These are phyloP conservation scores for Clavariopsis aquatica DNA, from an alignment of 495 filamentous ascomycete genomes.

Conservation along the genomic window DNA sequence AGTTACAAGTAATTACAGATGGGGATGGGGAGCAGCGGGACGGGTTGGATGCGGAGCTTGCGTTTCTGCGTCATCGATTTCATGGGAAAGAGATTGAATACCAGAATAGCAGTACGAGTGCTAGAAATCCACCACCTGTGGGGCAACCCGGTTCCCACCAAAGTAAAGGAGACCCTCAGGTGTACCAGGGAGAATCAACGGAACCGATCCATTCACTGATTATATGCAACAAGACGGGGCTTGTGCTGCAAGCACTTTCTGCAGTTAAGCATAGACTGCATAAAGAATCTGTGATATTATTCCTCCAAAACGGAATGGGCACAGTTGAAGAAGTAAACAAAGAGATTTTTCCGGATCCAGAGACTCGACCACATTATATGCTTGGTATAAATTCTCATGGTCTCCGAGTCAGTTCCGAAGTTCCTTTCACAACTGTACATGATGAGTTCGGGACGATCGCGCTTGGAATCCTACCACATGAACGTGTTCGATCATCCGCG, in stretches of 20 bases:
- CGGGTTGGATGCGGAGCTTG: slow-evolving; percentile 57
- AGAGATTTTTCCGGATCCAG: slow-evolving; percentile 64
- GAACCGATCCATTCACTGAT: slow-evolving; percentile 74
- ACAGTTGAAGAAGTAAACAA: slow-evolving; percentile 71
- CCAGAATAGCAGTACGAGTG: background rate
- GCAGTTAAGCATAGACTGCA: slow-evolving; percentile 66
- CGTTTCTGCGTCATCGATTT: slow-evolving; percentile 24
- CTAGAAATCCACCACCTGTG: background rate
- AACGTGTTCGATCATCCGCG: slow-evolving; percentile 12
- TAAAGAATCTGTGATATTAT: slow-evolving; percentile 69
- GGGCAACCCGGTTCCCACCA: background rate
- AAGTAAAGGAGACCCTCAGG: background rate
- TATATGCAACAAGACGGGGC: slow-evolving; percentile 63
- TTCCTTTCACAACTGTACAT: slow-evolving; percentile 64
- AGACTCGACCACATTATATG: slow-evolving; percentile 70
- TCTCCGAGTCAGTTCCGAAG: slow-evolving; percentile 50
- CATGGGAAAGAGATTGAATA: slow-evolving; percentile 29
- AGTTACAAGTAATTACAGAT: slow-evolving; percentile 46
- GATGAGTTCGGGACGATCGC: slow-evolving; percentile 63
- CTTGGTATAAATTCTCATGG: slow-evolving; percentile 70
- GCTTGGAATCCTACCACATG: slow-evolving; percentile 56
- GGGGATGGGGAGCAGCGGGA: slow-evolving; percentile 44
- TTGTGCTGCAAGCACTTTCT: slow-evolving; percentile 59
- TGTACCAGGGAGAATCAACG: slow-evolving; percentile 28
- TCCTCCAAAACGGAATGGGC: slow-evolving; percentile 84